Evolutionary conservation across 805 yeast genomes (phyloP).

Genomic region (Myxozyma neglecta): DNA sequence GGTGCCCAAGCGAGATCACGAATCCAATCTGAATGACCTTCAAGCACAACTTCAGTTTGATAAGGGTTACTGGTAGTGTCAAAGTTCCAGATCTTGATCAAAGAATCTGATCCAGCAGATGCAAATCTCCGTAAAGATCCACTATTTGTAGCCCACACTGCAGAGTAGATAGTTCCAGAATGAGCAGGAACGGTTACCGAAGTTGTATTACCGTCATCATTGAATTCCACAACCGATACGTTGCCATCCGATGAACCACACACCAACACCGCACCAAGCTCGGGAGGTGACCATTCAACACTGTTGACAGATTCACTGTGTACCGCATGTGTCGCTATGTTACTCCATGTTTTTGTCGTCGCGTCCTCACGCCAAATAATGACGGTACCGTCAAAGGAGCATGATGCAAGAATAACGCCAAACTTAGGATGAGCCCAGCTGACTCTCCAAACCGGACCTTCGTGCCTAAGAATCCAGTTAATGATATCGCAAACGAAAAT

Average conservation of each 20-base stretch:
- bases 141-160: constrained; percentile 73
- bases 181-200: constrained; percentile 69
- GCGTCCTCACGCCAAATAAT: constrained; percentile 93
- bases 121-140: constrained; percentile 64
- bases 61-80: constrained; percentile 53
- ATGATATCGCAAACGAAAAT: neutral
- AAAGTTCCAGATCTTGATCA: constrained; percentile 86
- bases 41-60: constrained; percentile 69
- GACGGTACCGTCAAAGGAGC: constrained; percentile 93
- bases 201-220: constrained; percentile 74
- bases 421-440: constrained; percentile 99
- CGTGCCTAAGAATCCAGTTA: constrained; percentile 51
- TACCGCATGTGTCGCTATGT: constrained; percentile 78
- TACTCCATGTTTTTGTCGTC: constrained; percentile 67
- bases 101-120: constrained; percentile 92
- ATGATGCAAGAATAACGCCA: constrained; percentile 90
- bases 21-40: constrained; percentile 97
- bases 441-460: constrained; percentile 99
- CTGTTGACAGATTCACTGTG: constrained; percentile 95
- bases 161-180: constrained; percentile 90
- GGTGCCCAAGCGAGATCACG: constrained; percentile 99
- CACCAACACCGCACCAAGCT: constrained; percentile 86
- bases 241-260: constrained; percentile 93
- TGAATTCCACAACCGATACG: constrained; percentile 85
- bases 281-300: constrained; percentile 96